Conservation (phyloP, 2,329 filamentous ascomycete species). For the Fusarium torreyae region DNA sequence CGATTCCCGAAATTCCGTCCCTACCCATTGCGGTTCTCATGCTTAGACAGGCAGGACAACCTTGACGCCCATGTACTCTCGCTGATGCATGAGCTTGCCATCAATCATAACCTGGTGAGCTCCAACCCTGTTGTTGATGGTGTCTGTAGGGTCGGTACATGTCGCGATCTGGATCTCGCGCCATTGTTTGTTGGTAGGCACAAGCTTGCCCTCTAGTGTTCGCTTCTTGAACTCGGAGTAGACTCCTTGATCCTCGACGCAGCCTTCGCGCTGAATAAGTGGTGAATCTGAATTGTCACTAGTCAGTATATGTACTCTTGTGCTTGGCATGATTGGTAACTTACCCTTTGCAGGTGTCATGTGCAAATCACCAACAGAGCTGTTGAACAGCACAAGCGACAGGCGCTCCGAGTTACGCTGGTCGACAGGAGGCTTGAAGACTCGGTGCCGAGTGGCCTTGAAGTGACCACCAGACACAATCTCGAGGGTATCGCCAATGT, state of each 20-base stretch:
- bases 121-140: slow-evolving; percentile 57
- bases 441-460: slow-evolving; percentile 41
- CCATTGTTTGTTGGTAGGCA: slow-evolving; percentile 64
- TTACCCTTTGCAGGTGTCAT: slow-evolving; percentile 56
- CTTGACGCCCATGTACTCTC: slow-evolving; percentile 64
- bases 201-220: slow-evolving; percentile 57
- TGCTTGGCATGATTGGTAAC: not conserved
- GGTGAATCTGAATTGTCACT: slow-evolving; percentile 43
- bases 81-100: slow-evolving; percentile 62
- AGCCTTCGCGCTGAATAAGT: slow-evolving; percentile 57
- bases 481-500: slow-evolving; percentile 42
- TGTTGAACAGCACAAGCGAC: slow-evolving; percentile 62
- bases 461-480: slow-evolving; percentile 43
- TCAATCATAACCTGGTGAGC: slow-evolving; percentile 60
- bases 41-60: slow-evolving; percentile 60
- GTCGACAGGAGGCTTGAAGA: slow-evolving; percentile 38
- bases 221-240: slow-evolving; percentile 63
- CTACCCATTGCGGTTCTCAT: not conserved
- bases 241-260: slow-evolving; percentile 60
- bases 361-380: slow-evolving; percentile 60
- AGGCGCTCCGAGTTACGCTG: slow-evolving; percentile 56
- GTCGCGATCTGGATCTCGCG: slow-evolving; percentile 65
- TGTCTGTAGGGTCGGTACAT: slow-evolving; percentile 60
- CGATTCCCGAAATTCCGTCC: not conserved
- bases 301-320: not conserved